Conservation (phyloP, 2,329 filamentous ascomycete species). For the Magnaporthales sp. region DNA sequence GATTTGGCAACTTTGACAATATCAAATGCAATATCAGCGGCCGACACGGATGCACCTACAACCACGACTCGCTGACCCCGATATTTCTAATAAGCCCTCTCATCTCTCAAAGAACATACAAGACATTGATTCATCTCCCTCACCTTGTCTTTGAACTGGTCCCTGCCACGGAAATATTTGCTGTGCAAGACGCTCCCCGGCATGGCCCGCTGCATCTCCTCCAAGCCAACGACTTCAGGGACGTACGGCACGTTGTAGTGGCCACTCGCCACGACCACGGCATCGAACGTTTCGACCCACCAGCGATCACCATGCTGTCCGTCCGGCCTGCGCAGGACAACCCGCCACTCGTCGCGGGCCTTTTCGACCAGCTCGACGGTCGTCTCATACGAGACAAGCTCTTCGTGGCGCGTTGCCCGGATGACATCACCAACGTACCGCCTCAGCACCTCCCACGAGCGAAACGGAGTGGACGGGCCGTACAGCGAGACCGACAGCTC, state of each 20-base stretch:
- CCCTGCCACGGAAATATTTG: conserved; percentile 41
- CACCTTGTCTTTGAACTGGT: conserved; percentile 36
- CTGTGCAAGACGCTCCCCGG: conserved; percentile 46
- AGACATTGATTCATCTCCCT: conserved; percentile 6
- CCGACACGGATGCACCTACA: conserved; percentile 49
- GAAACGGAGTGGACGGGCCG: conserved; percentile 50
- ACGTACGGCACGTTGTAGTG: conserved; percentile 53
- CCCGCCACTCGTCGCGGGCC: conserved; percentile 37
- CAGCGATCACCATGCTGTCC: conserved; percentile 38
- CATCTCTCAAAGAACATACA: neutral
- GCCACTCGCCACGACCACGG: conserved; percentile 50
- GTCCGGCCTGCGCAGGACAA: conserved; percentile 37
- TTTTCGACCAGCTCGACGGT: conserved; percentile 52
- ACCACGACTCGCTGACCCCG: conserved; percentile 38
- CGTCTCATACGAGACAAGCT: conserved; percentile 45
- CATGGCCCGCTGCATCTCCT: conserved; percentile 31
- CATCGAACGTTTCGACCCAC: conserved; percentile 54
- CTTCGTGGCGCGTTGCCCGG: conserved; percentile 41
- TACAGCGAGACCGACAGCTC: conserved; percentile 39
- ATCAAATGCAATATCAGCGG: conserved; percentile 36
- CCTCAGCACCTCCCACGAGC: conserved; percentile 49
- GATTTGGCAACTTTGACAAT: conserved; percentile 12
- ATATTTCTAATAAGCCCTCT: neutral
- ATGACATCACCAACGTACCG: conserved; percentile 45
- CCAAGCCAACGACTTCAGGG: conserved; percentile 33